Conservation (phyloP, 1,139 yeast species). For the Geotrichum bryndzae region DNA sequence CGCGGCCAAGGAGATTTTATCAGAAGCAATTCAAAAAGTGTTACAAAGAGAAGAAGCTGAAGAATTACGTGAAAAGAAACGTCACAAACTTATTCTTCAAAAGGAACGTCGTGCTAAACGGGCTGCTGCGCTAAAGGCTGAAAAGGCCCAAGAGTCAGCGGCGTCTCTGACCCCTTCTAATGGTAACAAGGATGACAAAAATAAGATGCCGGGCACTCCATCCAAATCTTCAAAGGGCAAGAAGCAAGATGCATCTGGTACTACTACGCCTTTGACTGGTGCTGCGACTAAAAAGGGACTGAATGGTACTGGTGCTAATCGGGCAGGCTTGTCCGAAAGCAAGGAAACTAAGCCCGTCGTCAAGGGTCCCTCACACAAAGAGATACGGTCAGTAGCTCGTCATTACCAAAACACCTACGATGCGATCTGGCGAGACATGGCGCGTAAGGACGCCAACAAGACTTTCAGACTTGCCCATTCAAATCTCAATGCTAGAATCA, state of each 20-base stretch:
- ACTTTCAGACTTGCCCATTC: constrained; percentile 74
- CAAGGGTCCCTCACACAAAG: constrained; percentile 40
- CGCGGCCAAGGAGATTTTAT: neutral
- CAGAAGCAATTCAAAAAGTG: neutral
- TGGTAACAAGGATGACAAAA: neutral
- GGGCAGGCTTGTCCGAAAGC: neutral
- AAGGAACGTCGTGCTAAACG: constrained; percentile 1
- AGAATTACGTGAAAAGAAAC: neutral
- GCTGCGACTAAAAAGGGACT: neutral
- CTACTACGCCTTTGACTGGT: neutral
- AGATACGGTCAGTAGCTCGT: constrained; percentile 66
- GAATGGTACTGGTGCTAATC: neutral
- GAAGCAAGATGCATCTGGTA: neutral
- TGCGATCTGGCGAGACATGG: constrained; percentile 90
- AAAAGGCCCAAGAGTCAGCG: neutral
- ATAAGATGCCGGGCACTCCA: neutral
- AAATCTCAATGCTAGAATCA: constrained; percentile 65
- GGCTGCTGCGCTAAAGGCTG: neutral
- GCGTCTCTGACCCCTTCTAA: neutral
- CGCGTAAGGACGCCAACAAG: constrained; percentile 89
- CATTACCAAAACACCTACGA: constrained; percentile 83
- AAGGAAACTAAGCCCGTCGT: constrained; percentile 2
- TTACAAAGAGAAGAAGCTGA: neutral
- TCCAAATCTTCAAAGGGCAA: neutral
- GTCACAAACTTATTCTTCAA: neutral